A percentile compares a stretch with the other conserved stretches of the same genome.
These are phyloP conservation scores for Aspergillus mulundensis DNA, from an alignment of 495 filamentous ascomycete genomes.

Conservation along the genomic window DNA sequence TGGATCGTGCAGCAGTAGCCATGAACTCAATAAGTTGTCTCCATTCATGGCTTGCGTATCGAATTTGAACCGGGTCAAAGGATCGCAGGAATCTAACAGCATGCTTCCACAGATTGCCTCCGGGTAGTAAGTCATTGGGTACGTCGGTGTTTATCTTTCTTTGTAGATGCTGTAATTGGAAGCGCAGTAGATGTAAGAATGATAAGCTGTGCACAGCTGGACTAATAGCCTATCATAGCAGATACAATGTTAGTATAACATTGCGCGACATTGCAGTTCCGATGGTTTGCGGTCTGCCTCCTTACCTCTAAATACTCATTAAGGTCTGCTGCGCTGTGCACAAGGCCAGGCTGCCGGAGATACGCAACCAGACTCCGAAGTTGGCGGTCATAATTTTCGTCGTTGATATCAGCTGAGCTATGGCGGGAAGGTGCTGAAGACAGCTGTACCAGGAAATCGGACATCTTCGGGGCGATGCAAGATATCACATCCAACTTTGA, in stretches of 20 bases:
- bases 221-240: constrained; percentile 32
- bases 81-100: constrained; percentile 42
- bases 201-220: constrained; percentile 40
- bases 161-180: constrained; percentile 29
- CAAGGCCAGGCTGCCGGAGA: constrained; percentile 19
- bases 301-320: constrained; percentile 30
- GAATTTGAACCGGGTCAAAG: constrained; percentile 57
- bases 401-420: neutral
- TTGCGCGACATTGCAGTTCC: neutral
- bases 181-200: constrained; percentile 38
- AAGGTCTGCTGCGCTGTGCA: constrained; percentile 13
- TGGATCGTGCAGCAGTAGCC: constrained; percentile 34
- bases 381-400: constrained; percentile 28
- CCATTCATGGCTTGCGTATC: constrained; percentile 55
- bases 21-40: constrained; percentile 48
- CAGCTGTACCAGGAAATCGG: constrained; percentile 12
- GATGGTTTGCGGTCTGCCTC: neutral
- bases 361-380: constrained; percentile 27
- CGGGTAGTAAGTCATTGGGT: constrained; percentile 27
- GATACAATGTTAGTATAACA: neutral
- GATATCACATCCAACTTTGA: no score
- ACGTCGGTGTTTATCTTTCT: constrained; percentile 18
- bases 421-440: constrained; percentile 13
- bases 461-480: no score
- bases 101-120: constrained; percentile 44